Base-by-base conservation (phyloP, 371 early-diverging fungal species). In the Amoeboaphelidium occidentale region DNA sequence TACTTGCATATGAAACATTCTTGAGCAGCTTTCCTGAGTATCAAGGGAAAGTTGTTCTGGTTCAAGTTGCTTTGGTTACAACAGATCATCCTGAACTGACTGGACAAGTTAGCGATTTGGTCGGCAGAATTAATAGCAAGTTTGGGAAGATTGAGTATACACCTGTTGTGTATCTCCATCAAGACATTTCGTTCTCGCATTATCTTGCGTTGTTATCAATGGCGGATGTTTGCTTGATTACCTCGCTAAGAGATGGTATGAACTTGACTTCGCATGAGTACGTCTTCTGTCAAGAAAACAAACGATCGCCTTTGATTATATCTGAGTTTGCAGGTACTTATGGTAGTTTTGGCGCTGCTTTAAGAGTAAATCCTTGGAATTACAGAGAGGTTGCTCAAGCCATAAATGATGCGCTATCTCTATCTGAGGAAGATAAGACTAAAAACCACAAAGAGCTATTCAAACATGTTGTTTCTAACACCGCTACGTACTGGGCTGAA, bases 251-350 rank as follows among this genome's bases (percentile, higher is more conserved):
- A 42, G 96, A 94, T 60, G 97, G 97, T 25, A 92, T 94, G 96
- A 96, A 96, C 62, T 67, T 91, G 10, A 88, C 89, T 1, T 85
- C 89, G 2, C 86, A 90, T 57, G 97, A 97, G 63, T 94, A 81
- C 56, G 75, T 94, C 48, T 83, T 81, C 10, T 91, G 90, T 60
- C 90, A 90, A 55, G 70, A 74, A 39, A 75, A 74, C 23, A 79
- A 74, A 44, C 69, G 78, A 50, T 82, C 82, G 25, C 85, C 88
- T 2, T 66, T 96, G 43, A 74, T 94, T 27, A 61, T 92, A 21
- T 81, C 82, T 57, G 84, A 90, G 68, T 91, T 91, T 72, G 88
- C 97, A 0, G 97, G 90, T 23, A 86, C 94, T 0, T 81, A 86
- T 55, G 83, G 88, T 20, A 82, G 79, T 27, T 78, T 97, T 45